These are phyloP conservation scores for Misopates orontium DNA, from an alignment of 257 asterid species.

Conservation along the genomic window DNA sequence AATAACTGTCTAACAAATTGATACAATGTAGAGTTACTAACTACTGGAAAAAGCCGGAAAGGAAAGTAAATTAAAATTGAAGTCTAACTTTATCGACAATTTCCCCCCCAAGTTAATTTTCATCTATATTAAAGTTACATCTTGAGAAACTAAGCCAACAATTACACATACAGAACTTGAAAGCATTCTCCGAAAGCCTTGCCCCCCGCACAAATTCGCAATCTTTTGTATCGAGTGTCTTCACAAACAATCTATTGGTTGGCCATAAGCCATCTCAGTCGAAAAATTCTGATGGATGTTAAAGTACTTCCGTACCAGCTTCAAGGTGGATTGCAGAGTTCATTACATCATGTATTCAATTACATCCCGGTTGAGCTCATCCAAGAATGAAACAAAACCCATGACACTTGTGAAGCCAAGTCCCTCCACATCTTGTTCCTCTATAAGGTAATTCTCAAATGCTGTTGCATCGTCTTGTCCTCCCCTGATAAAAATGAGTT, in stretches of 20 bases:
- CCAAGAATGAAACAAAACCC: constrained; percentile 92
- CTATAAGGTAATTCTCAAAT: constrained; percentile 91
- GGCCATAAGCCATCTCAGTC: constrained; percentile 18
- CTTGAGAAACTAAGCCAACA: constrained; percentile 16
- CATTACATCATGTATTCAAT: constrained; percentile 51
- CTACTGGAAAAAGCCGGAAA: not conserved
- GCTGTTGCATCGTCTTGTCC: constrained; percentile 85
- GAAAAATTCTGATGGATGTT: not conserved
- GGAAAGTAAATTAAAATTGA: not conserved
- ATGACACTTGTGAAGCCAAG: constrained; percentile 76
- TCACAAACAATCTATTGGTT: constrained; percentile 26
- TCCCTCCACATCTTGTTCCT: constrained; percentile 93
- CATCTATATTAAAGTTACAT: constrained; percentile 23
- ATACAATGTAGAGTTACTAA: constrained; percentile 7
- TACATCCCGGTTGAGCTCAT: constrained; percentile 74
- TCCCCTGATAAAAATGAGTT: constrained; percentile 70
- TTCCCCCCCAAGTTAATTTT: constrained; percentile 14
- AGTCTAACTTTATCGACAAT: not conserved
- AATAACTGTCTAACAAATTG: not conserved
- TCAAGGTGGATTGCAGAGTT: constrained; percentile 26
- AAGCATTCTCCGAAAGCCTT: not conserved
- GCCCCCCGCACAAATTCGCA: not conserved
- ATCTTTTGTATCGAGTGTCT: too few species aligned
- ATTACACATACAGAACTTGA: constrained; percentile 14
- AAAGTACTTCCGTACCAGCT: constrained; percentile 14